phyloP scores from a whole-genome alignment of 2,329 filamentous ascomycete species.

The Amauroascus verrucosus region DNA sequence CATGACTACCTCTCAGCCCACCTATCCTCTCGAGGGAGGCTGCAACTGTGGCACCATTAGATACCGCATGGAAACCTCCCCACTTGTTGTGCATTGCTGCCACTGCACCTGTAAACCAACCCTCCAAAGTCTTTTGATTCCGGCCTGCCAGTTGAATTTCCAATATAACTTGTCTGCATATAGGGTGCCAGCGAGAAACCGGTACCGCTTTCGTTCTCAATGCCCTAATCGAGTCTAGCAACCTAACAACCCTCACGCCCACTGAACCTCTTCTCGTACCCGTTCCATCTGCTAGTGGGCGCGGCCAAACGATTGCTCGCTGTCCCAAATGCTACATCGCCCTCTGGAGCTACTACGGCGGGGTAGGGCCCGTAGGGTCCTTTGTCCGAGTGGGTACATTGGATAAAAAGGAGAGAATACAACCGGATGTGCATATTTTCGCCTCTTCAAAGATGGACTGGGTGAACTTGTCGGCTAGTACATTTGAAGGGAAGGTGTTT shows the following conservation, averaged over 20 bases:
- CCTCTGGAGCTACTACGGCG: constrained; percentile 37
- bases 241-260: constrained; percentile 26
- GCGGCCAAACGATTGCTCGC: constrained; percentile 34
- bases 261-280: constrained; percentile 20
- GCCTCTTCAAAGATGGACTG: constrained; percentile 33
- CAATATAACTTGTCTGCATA: constrained; percentile 8
- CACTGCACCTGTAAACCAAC: constrained; percentile 31
- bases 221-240: constrained; percentile 34
- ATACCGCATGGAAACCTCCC: constrained; percentile 21
- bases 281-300: constrained; percentile 34
- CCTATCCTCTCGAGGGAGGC: constrained; percentile 22
- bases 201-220: constrained; percentile 35
- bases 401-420: constrained; percentile 30
- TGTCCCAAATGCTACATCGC: constrained; percentile 37
- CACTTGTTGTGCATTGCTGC: constrained; percentile 40
- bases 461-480: constrained; percentile 28
- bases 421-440: constrained; percentile 41
- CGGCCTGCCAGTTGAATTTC: not conserved
- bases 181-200: constrained; percentile 37
- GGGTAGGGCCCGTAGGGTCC: constrained; percentile 23
- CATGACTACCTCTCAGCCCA: not conserved
- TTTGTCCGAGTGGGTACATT: constrained; percentile 40
- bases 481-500: constrained; percentile 27
- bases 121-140: not conserved
- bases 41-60: constrained; percentile 24